Evolutionary conservation across 2,329 filamentous ascomycete genomes (phyloP), one percentile per base, ranked within the genome.

Genomic region (Arthroderma sp.): DNA sequence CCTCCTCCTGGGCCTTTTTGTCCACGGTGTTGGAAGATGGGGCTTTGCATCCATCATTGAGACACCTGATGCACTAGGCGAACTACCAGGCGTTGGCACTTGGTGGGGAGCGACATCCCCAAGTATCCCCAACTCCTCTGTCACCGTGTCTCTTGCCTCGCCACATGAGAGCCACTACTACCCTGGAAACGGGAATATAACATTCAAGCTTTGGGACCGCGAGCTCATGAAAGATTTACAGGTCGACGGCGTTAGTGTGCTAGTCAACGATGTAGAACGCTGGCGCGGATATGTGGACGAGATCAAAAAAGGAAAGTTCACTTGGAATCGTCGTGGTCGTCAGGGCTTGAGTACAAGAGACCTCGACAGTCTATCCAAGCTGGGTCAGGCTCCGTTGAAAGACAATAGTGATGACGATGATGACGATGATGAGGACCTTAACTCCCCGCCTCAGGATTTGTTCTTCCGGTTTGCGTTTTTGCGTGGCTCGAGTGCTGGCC

Each of bases 11-110:
- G 93, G 93, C 0, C 79, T 97, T 0, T 97, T 96, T 70, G 85
- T 96, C 73, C 96, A 96, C 68, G 91, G 93, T 55, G 83, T 94
- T 59, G 91, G 91, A 2, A 81, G 91, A 44, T 97, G 93, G 93
- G 91, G 91, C 0, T 98, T 95, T 69, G 91, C 89, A 61, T 80
- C 86, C 0, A 82, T 98, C 51, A 79, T 98, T 15, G 85, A 98
- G 72, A 97, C 93, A 0, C 82, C 87, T 0, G 79, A 72, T 0
- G 83, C 84, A 0, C 73, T 98, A 23, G 77, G 80, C 8, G 77
- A 79, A 71, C 51, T 76, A 66, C 58, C 68, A 66, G 73, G 73
- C 19, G 63, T 66, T 28, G 72, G 73, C 58, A 74, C 74, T 51
- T 67, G 72, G 64, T 72, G 74, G 66, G 70, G 73, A 9, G 66